Base-by-base conservation (phyloP, 2,329 filamentous ascomycete species). In the Apiospora arundinis region DNA sequence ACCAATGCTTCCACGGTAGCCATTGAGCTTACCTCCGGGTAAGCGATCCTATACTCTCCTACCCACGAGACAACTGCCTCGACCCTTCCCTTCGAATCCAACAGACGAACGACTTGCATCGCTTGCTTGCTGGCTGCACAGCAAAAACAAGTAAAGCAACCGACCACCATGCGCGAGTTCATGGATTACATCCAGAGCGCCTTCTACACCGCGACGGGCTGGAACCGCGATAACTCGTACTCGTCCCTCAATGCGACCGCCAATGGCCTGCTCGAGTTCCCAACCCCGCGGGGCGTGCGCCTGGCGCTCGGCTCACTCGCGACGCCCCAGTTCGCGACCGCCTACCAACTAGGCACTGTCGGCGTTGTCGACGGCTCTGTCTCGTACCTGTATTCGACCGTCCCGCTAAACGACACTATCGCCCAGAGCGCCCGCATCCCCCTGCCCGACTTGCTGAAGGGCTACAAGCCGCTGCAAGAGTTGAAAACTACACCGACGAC, bases 341-440 rank as follows among this genome's bases (percentile, higher is more conserved):
- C 95, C 48, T 99, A 99, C 82, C 93, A 94, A 56, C 89, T 99
- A 63, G 94, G 95, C 73, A 97, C 92, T 56, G 89, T 97, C 21
- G 96, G 95, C 72, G 88, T 97, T 46, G 95, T 99, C 69, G 95
- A 98, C 83, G 96, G 96, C 80, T 97, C 95, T n/a, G 89, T 99
- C 71, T 97, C 95, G 18, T 99, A 98, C 83, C 90, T 99, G 70
- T 98, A 97, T 85, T 97, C 95, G 67, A 97, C 94, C 2, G 87
- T 96, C 11, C 91, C 94, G 16, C 88, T 98, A 71, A 84, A 86
- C 49, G 86, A 91, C 69, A 84, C 89, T 84, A 74, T 94, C 86
- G 81, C 88, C 14, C 89, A 90, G 81, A 97, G 94, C 76, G 91
- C 92, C 67, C 85, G 89, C 28, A 92, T 98, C 48, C 91, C 94